phyloP scores from a whole-genome alignment of 2,329 filamentous ascomycete species.

The Aotearoamyces nothofagi region DNA sequence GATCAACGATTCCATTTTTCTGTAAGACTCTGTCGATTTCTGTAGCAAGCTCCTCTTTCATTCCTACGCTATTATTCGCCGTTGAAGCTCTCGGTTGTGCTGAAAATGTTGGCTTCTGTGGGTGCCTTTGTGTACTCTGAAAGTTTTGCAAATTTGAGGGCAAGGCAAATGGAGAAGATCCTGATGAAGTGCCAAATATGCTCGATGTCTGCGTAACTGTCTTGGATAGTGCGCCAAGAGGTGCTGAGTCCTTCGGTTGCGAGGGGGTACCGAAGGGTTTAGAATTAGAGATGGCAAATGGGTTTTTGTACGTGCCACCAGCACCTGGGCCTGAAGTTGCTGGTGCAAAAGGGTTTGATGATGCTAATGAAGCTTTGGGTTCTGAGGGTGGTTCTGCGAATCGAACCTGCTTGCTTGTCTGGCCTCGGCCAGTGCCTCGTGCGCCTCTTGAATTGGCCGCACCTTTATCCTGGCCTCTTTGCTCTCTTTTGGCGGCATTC shows the following conservation, averaged over 20 bases:
- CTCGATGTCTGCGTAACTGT: conserved; percentile 2
- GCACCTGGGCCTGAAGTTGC: no score
- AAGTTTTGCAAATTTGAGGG: background rate
- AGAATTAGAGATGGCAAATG: no score
- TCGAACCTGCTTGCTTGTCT: conserved; percentile 12
- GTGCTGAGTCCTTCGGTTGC: background rate
- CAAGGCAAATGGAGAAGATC: background rate
- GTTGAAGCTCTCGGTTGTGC: no score
- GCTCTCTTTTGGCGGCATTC: conserved; percentile 19
- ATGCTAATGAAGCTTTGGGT: conserved; percentile 2
- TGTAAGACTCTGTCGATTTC: conserved; percentile 36
- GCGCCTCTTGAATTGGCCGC: conserved; percentile 10
- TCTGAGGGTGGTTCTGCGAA: conserved; percentile 9
- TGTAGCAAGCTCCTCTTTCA: conserved; percentile 22
- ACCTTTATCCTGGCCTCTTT: conserved; percentile 10
- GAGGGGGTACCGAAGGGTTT: conserved; percentile 9
- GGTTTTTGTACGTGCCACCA: no score
- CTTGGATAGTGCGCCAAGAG: conserved; percentile 3
- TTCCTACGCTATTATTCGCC: background rate
- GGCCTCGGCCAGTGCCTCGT: conserved; percentile 9
- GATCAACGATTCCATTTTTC: conserved; percentile 30
- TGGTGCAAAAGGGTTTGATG: conserved; percentile 10
- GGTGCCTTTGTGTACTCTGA: no score
- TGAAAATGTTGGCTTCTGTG: no score
- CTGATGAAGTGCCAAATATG: conserved; percentile 5